phyloP scores from a whole-genome alignment of 805 yeast genomes.

The Candida coleopterorum region DNA sequence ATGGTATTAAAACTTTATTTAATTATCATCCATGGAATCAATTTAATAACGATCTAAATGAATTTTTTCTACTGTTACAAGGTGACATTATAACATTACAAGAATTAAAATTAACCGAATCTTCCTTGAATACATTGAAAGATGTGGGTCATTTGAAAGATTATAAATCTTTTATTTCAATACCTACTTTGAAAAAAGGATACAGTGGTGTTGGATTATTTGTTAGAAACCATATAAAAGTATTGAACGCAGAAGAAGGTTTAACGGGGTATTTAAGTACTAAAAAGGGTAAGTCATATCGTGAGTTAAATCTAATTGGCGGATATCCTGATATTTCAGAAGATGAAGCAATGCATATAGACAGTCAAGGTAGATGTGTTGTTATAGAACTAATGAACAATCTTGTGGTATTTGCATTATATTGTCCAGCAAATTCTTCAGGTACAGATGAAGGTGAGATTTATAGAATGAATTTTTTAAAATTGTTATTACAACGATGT shows the following conservation, averaged over 20 bases:
- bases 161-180: conserved; percentile 60
- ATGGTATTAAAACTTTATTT: conserved; percentile 75
- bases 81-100: conserved; percentile 85
- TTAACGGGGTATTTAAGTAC: conserved; percentile 60
- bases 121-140: conserved; percentile 16
- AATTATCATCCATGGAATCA: conserved; percentile 81
- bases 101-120: conserved; percentile 61
- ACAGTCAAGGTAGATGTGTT: conserved; percentile 80
- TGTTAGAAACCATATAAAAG: conserved; percentile 49
- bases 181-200: conserved; percentile 69
- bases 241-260: conserved; percentile 80
- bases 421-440: conserved; percentile 90
- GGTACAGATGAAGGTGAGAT: conserved; percentile 62
- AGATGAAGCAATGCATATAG: conserved; percentile 45
- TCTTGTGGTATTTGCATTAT: conserved; percentile 59
- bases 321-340: conserved; percentile 54
- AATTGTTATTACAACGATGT: conserved; percentile 57
- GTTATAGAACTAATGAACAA: conserved; percentile 66
- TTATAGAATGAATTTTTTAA: conserved; percentile 55
- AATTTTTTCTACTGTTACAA: conserved; percentile 48
- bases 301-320: conserved; percentile 48
- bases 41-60: conserved; percentile 32
- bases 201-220: conserved; percentile 92
- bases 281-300: conserved; percentile 11
- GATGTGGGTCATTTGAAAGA: conserved; percentile 53